Percentiles rank a stretch among this genome's conserved stretches.
Conservation (phyloP, 2,329 filamentous ascomycete genomes). For the Cadophora sp. region DNA sequence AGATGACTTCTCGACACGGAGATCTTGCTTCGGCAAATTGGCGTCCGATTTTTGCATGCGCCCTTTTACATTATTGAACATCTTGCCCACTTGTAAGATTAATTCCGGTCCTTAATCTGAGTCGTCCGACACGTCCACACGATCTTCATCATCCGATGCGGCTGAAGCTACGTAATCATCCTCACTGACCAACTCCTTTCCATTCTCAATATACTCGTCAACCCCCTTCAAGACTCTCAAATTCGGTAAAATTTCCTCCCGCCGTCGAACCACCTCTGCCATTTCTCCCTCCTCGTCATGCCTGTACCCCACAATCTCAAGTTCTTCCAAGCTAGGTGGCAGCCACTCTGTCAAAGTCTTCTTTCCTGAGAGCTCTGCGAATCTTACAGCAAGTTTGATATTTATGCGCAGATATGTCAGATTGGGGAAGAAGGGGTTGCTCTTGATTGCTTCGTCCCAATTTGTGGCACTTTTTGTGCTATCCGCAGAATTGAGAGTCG, state of each 20-base stretch:
- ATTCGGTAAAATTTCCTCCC: slow-evolving; percentile 15
- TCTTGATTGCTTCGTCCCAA: neutral
- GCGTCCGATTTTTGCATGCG: too few species aligned
- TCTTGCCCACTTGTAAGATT: neutral
- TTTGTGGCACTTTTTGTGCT: neutral
- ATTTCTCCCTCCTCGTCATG: neutral
- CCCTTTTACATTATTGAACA: too few species aligned
- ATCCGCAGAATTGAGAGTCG: slow-evolving; percentile 2
- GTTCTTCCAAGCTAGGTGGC: slow-evolving; percentile 18
- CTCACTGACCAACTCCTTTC: slow-evolving; percentile 4
- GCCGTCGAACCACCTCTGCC: slow-evolving; percentile 8
- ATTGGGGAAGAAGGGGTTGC: slow-evolving; percentile 16
- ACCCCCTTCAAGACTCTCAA: slow-evolving; percentile 9
- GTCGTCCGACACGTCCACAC: neutral
- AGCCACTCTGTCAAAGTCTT: slow-evolving; percentile 16
- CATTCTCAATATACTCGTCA: slow-evolving; percentile 15
- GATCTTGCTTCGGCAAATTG: too few species aligned
- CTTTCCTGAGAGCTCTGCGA: slow-evolving; percentile 10
- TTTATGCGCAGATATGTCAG: slow-evolving; percentile 10
- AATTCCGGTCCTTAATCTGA: neutral
- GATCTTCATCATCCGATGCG: slow-evolving; percentile 2
- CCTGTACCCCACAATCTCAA: slow-evolving; percentile 11
- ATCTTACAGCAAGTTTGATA: slow-evolving; percentile 15
- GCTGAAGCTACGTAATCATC: slow-evolving; percentile 12
- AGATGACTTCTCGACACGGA: too few species aligned